Evolutionary conservation across 371 early-diverging fungal genomes (phyloP), one percentile per base, ranked within the genome.

Genomic region (Haplosporangium sp.): DNA sequence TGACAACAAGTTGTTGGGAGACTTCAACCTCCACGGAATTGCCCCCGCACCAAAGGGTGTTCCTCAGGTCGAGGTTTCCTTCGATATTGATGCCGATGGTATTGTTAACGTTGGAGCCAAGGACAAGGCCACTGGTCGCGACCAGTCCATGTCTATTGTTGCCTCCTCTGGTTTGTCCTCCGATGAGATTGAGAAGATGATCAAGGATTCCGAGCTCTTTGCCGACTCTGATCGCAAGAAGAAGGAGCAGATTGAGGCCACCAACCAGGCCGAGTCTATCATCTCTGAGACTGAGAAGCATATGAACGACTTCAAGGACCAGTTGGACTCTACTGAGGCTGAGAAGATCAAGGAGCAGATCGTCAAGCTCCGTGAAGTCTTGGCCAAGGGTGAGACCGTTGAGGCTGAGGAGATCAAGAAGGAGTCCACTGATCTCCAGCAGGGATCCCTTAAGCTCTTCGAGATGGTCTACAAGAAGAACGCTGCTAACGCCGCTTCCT

Each of bases 81-180:
- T 99, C 86, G 98, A 99, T 84, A 97, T 99, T 84, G 99, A 99
- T 89, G 98, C 99, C 40, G 97, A 99, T 85, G 99, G 99, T 86
- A 99, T 99, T 83, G 97, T 98, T 84, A 98, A 97, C 83, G 99
- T 99, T 48, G 87, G 91, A 56, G 99, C 99, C 82, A 95, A 95
- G 90, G 99, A 99, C 89, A 94, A 95, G 90, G 94, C 95, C 68
- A 98, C 99, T 72, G 93, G 94, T 84, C 94, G 94, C 68, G 96
- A 97, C 84, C 97, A 97, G 88, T 93, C 95, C 78, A 94, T 99
- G 86, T 97, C 98, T 63, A 96, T 99, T 84, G 94, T 96, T 61
- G 99, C 99, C 63, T 96, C 96, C 8, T 96, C 97, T 62, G 99
- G 99, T 76, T 88, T 99, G 59, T 95, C 92, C 85, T 94, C 95